Conservation (phyloP, 257 asterid genomes). For the Mentha longifolia region DNA sequence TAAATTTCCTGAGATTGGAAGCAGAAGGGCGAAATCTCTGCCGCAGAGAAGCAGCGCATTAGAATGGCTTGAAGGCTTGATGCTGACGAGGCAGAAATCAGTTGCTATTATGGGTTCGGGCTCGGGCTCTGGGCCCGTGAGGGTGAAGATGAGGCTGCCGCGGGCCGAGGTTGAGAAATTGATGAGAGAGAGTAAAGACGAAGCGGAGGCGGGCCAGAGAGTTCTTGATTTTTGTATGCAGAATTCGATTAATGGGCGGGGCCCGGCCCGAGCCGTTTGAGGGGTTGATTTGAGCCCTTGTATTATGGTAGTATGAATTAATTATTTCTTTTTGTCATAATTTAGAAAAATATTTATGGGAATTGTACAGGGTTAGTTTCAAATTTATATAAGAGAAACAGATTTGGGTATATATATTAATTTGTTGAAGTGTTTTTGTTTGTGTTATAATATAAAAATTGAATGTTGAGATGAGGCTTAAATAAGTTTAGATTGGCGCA, state of each 20-base stretch:
- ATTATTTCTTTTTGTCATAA: not conserved
- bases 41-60: constrained; percentile 39
- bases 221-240: constrained; percentile 59
- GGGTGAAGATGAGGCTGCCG: constrained; percentile 71
- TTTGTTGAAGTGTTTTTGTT: not conserved
- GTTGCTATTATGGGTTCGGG: constrained; percentile 29
- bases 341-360: not conserved
- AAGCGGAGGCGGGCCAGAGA: constrained; percentile 53
- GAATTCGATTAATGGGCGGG: constrained; percentile 22
- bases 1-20: constrained; percentile 46
- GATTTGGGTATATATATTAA: not conserved
- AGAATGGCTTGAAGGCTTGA: constrained; percentile 60
- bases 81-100: constrained; percentile 48
- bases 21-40: constrained; percentile 43
- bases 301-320: no score
- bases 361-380: constrained; percentile 15
- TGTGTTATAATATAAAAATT: not conserved
- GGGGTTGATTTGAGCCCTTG: not conserved
- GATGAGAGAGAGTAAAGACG: constrained; percentile 59
- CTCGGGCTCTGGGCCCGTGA: constrained; percentile 42
- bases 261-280: no score
- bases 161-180: constrained; percentile 51
- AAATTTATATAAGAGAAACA: not conserved
- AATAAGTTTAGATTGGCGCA: not conserved
- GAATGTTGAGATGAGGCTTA: not conserved